Evolutionary conservation across 129 eudicot species (phyloP).

Genomic region (Flaveria sonorensis): DNA sequence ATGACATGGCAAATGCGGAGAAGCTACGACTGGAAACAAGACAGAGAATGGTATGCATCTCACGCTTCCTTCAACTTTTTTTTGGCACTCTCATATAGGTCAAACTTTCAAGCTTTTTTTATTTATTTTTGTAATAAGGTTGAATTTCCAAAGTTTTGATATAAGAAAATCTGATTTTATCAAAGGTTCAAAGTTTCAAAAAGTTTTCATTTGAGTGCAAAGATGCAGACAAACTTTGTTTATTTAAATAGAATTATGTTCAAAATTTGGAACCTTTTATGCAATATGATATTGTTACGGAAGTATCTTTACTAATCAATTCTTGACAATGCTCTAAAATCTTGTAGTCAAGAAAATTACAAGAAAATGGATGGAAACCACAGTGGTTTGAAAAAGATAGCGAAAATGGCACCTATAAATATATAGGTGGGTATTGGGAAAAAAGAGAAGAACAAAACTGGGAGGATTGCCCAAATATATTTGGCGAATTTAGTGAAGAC

Average conservation of each 20-base stretch:
- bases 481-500: constrained; percentile 63
- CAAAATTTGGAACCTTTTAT: neutral
- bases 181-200: no score
- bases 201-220: neutral
- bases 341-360: constrained; percentile 76
- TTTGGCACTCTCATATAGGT: neutral
- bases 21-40: constrained; percentile 50
- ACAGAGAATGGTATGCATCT: constrained; percentile 44
- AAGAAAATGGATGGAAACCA: constrained; percentile 87
- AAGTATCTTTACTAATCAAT: neutral
- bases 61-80: neutral
- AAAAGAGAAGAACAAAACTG: constrained; percentile 61
- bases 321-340: constrained; percentile 6
- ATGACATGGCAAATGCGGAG: constrained; percentile 53
- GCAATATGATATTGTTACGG: neutral
- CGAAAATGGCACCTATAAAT: constrained; percentile 59
- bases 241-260: neutral
- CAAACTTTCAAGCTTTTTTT: neutral
- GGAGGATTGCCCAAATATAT: constrained; percentile 74
- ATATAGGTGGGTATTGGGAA: constrained; percentile 83
- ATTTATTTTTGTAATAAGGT: no score
- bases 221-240: neutral
- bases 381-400: constrained; percentile 69
- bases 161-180: neutral
- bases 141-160: neutral